phyloP scores from a whole-genome alignment of 1,284 basidiomycete genomes.

The Rhizoctonia solani region DNA sequence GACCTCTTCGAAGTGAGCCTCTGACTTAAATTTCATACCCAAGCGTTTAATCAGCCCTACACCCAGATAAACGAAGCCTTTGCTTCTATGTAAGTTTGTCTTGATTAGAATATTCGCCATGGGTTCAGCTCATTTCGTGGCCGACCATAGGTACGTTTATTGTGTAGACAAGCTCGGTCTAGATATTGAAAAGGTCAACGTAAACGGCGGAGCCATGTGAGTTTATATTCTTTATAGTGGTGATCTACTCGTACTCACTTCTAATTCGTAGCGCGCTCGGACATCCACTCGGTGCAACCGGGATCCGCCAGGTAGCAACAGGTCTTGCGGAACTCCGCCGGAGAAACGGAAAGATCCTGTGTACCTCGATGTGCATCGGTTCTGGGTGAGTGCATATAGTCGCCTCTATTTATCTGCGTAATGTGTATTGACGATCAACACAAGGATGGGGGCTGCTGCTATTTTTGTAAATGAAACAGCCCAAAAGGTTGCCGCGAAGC shows the following conservation, averaged over 20 bases:
- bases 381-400: constrained; percentile 10
- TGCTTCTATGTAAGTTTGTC: constrained; percentile 51
- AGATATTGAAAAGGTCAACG: constrained; percentile 51
- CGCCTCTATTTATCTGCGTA: not conserved
- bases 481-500: constrained; percentile 29
- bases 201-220: constrained; percentile 46
- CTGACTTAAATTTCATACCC: not conserved
- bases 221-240: constrained; percentile 46
- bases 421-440: constrained; percentile 65
- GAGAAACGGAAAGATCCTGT: constrained; percentile 65
- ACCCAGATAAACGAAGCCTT: constrained; percentile 78
- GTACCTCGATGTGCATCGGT: constrained; percentile 46
- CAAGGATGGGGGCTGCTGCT: constrained; percentile 84
- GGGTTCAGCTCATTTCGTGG: not conserved
- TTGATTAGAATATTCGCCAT: not conserved
- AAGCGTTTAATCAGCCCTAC: not conserved
- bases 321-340: constrained; percentile 78
- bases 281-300: constrained; percentile 55
- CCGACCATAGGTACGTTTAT: constrained; percentile 64
- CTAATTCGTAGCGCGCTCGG: constrained; percentile 35
- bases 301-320: constrained; percentile 82
- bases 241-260: not conserved
- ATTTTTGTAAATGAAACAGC: constrained; percentile 74
- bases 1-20: constrained; percentile 44
- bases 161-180: constrained; percentile 61